These are phyloP conservation scores for Cardamine chenopodiifolia DNA, from an alignment of 345 rosid genomes.

Conservation along the genomic window DNA sequence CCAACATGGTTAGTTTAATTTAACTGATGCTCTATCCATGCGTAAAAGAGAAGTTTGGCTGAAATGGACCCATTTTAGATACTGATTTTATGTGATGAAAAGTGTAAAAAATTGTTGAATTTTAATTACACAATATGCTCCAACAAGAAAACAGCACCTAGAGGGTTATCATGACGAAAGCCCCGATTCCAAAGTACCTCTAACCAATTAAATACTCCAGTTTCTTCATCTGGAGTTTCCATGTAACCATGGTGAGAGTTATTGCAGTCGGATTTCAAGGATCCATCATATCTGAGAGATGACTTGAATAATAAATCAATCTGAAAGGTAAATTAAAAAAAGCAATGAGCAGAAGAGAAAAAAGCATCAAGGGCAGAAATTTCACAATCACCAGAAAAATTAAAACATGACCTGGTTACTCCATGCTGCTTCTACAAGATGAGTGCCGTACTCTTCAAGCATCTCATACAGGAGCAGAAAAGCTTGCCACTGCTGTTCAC, in stretches of 20 bases:
- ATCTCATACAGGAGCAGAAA: conserved; percentile 85
- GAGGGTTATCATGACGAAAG: conserved; percentile 86
- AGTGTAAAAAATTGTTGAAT: not conserved
- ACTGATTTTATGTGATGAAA: not conserved
- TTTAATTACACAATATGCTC: conserved; percentile 20
- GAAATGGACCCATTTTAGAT: not conserved
- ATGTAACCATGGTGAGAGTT: conserved; percentile 43
- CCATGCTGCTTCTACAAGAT: conserved; percentile 98
- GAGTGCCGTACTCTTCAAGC: conserved; percentile 96
- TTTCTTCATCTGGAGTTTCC: conserved; percentile 47
- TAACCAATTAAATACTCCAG: conserved; percentile 70
- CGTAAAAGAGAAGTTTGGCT: not conserved
- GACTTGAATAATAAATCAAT: conserved; percentile 67
- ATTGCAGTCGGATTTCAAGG: conserved; percentile 45
- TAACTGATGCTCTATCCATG: conserved; percentile 6
- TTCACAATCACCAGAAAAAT: conserved; percentile 8
- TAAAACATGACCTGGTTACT: conserved; percentile 68
- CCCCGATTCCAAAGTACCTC: conserved; percentile 87
- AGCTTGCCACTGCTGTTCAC: conserved; percentile 81
- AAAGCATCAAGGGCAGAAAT: conserved; percentile 23
- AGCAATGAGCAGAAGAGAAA: conserved; percentile 33
- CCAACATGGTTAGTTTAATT: not conserved
- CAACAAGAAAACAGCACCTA: conserved; percentile 54
- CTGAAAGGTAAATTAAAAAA: conserved; percentile 50
- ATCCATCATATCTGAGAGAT: conserved; percentile 53